Evolutionary conservation across 2,329 filamentous ascomycete genomes (phyloP), one percentile per base, ranked within the genome.

Genomic region (Plenodomus tracheiphilus): DNA sequence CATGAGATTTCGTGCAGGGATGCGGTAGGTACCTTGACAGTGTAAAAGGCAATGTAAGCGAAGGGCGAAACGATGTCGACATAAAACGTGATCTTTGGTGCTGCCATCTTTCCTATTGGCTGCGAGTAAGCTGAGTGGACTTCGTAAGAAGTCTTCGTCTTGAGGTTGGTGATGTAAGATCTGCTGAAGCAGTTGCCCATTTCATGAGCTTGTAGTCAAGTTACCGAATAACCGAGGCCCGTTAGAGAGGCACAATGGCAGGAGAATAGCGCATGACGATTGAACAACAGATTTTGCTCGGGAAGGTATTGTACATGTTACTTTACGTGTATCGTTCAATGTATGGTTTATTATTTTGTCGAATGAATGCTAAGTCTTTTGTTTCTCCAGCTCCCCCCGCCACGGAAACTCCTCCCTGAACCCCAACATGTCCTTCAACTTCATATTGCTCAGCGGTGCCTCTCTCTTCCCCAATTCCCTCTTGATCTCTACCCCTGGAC

Each of bases 41-140:
- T 68, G 58, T 81, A 77, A 63, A 83, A 85, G 2, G 79, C 83
- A 47, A 84, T 74, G 58, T 85, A 85, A 1, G 75, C 80, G 65
- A 86, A 85, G 0, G 83, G 83, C 51, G 77, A 81, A 19, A 86
- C 76, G 10, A 83, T 74, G 69, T 85, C 83, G 39, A 85, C 65
- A 56, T 81, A 85, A 13, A 85, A 70, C 0, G 79, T 83, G 43
- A 85, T 74, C 59, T 78, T 78, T 3, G 78, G 75, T 38, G 66
- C 70, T 18, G 75, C 58, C 78, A 81, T 81, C 10, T 11, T 32
- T 32, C 28, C 28, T 32, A 32, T 32, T 32, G 28, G 28, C 28
- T 15, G 13, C 6, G 9, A 32, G 11, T 32, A 15, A 11, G 7
- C 28, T 32, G 7, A 11, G 4, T 32, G 28, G 6, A 11, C 11